These are phyloP conservation scores for Alternaria ventricosa DNA, from an alignment of 2,329 filamentous ascomycete species.

Conservation along the genomic window DNA sequence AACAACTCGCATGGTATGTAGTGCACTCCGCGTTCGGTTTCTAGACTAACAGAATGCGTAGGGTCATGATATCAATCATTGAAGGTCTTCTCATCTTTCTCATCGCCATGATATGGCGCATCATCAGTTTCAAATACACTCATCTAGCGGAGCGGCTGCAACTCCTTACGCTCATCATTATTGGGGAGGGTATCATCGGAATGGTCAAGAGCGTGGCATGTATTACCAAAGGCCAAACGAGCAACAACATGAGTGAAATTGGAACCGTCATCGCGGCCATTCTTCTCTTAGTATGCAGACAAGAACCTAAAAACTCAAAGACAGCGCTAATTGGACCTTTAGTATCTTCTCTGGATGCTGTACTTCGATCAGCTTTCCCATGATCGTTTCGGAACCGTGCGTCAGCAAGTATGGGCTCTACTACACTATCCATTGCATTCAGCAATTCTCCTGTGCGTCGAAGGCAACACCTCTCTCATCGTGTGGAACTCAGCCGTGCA, in stretches of 20 bases:
- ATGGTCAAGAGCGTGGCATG: constrained; percentile 51
- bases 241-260: constrained; percentile 26
- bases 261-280: constrained; percentile 30
- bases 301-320: no score
- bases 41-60: constrained; percentile 5
- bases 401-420: constrained; percentile 63
- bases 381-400: constrained; percentile 55
- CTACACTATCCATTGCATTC: constrained; percentile 68
- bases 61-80: constrained; percentile 26
- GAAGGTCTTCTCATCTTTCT: constrained; percentile 30
- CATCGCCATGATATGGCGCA: constrained; percentile 51
- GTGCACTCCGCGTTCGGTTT: background rate
- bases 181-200: constrained; percentile 68
- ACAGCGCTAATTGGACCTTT: background rate
- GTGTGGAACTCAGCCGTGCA: constrained; percentile 35
- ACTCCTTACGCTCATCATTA: constrained; percentile 67
- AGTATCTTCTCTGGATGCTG: constrained; percentile 64
- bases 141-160: constrained; percentile 66
- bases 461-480: constrained; percentile 52
- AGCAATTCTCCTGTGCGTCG: constrained; percentile 65
- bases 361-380: constrained; percentile 62
- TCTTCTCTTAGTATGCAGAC: constrained; percentile 16
- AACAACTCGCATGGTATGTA: constrained; percentile 27
- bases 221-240: constrained; percentile 28
- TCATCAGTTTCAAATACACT: constrained; percentile 64